phyloP scores from a whole-genome alignment of 768 basidiomycete genomes.

The Chalciporus sphaerocephalus region DNA sequence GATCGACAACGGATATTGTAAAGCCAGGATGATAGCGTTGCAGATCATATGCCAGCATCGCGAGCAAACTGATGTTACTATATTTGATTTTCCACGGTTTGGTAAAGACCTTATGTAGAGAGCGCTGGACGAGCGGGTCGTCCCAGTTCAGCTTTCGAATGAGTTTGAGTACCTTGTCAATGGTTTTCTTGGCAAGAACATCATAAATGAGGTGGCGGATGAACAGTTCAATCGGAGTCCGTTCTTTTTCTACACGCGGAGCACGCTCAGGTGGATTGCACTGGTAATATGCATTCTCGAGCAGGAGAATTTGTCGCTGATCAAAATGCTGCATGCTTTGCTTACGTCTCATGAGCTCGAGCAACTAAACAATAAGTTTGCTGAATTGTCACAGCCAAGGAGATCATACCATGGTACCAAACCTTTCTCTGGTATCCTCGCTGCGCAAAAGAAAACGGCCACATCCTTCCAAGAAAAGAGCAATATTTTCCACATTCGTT shows the following conservation, averaged over 20 bases:
- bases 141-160: constrained; percentile 96
- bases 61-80: constrained; percentile 80
- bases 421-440: constrained; percentile 83
- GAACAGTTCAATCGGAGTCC: constrained; percentile 85
- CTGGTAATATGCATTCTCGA: constrained; percentile 99
- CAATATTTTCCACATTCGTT: constrained; percentile 89
- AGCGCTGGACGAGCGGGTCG: constrained; percentile 53
- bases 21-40: constrained; percentile 92
- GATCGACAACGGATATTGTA: constrained; percentile 83
- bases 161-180: constrained; percentile 93
- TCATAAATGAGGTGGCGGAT: constrained; percentile 94
- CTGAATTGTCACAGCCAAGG: neutral
- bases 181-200: constrained; percentile 85
- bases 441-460: constrained; percentile 86
- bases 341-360: constrained; percentile 93
- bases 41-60: constrained; percentile 93
- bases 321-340: constrained; percentile 92
- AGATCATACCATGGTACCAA: constrained; percentile 78
- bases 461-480: constrained; percentile 87
- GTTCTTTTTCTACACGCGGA: constrained; percentile 79
- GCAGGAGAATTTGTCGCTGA: constrained; percentile 77
- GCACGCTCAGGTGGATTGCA: constrained; percentile 96
- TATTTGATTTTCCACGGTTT: constrained; percentile 98
- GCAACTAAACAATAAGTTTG: constrained; percentile 41
- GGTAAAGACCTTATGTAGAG: constrained; percentile 86